A percentile compares a stretch with the other conserved stretches of the same genome.
Conservation (phyloP, 345 rosid species). For the Dimocarpus longan region DNA sequence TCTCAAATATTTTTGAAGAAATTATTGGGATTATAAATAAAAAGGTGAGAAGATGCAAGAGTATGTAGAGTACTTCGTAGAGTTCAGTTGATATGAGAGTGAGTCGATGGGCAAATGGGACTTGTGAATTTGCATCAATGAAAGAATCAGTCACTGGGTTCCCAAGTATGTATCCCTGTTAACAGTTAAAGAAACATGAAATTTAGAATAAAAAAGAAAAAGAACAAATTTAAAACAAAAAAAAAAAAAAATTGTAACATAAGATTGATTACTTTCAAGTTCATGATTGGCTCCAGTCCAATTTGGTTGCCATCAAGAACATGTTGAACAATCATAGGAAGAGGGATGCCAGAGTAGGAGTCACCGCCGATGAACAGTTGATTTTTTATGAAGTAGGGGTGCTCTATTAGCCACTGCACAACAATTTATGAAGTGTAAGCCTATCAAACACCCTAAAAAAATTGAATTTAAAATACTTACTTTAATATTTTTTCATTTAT, state of each 20-base stretch:
- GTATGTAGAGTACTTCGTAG: neutral
- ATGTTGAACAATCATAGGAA: conserved; percentile 33
- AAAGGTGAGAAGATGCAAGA: too few species aligned
- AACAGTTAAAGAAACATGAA: neutral
- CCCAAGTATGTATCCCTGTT: conserved; percentile 42
- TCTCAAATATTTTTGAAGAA: too few species aligned
- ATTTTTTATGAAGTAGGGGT: too few species aligned
- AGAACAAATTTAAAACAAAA: too few species aligned
- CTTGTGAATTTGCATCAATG: conserved; percentile 26
- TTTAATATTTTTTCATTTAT: too few species aligned
- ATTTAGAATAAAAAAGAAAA: neutral
- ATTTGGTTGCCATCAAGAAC: conserved; percentile 35
- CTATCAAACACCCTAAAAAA: too few species aligned
- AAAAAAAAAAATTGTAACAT: neutral
- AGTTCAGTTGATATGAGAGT: conserved; percentile 37
- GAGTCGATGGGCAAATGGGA: conserved; percentile 30
- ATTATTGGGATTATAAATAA: too few species aligned
- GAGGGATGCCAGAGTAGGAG: conserved; percentile 45
- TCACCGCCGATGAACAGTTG: conserved; percentile 35
- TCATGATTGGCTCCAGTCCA: conserved; percentile 31
- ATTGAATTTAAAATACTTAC: too few species aligned
- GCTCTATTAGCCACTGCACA: too few species aligned
- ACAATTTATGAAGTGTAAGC: too few species aligned
- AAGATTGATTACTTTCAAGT: conserved; percentile 28
- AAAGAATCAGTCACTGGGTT: conserved; percentile 40